Conservation (phyloP, 805 yeast genomes). For the Metschnikowia corniflorae region DNA sequence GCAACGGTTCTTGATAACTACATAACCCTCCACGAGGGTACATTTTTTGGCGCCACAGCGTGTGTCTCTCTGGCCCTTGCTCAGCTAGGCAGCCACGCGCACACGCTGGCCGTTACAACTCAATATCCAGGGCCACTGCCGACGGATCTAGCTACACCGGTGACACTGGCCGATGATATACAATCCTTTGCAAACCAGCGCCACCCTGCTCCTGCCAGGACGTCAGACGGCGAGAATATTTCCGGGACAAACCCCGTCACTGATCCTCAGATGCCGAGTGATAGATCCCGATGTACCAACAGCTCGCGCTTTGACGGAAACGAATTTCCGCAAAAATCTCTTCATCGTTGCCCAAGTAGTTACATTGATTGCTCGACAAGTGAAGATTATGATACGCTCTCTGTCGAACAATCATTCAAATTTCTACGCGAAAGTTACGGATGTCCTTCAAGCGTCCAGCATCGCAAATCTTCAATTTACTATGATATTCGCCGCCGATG, state of each 20-base stretch:
- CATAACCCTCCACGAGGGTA: conserved; percentile 43
- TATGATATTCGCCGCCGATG: conserved; percentile 36
- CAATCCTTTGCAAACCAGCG: neutral
- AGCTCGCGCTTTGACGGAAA: neutral
- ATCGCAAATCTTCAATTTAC: conserved; percentile 18
- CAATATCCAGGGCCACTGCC: too few species aligned
- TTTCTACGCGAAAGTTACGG: conserved; percentile 25
- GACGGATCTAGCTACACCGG: neutral
- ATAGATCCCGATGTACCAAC: neutral
- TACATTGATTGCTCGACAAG: conserved; percentile 23
- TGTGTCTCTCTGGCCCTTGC: conserved; percentile 7
- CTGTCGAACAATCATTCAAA: conserved; percentile 37
- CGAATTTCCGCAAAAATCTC: too few species aligned
- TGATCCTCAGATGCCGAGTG: neutral
- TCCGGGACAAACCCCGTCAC: neutral
- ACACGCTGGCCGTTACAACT: neutral
- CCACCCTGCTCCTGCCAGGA: neutral
- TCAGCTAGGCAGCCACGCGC: conserved; percentile 2
- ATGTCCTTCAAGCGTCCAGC: conserved; percentile 1
- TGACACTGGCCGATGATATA: too few species aligned
- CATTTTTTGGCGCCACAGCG: conserved; percentile 21
- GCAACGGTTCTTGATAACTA: conserved; percentile 92
- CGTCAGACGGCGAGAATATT: neutral
- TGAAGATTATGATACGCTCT: conserved; percentile 39
- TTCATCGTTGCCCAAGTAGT: too few species aligned